Evolutionary conservation across 495 filamentous ascomycete species (phyloP).

Genomic region (Cryomyces antarcticus): DNA sequence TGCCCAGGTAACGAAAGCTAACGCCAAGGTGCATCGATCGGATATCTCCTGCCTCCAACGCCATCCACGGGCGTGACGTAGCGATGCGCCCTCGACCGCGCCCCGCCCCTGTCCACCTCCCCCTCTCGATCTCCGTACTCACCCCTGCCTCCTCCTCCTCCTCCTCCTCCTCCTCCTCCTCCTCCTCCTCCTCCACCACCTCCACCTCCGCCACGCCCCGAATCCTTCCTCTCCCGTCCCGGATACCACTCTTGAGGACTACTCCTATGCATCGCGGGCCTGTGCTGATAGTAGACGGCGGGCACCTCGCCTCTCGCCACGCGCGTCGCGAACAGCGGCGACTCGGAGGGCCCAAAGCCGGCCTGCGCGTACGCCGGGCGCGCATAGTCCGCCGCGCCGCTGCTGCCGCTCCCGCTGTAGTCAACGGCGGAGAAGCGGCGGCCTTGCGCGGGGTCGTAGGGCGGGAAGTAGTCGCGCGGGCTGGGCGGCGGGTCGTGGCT

Average conservation of each 20-base stretch:
- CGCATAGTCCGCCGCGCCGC: too few relatives aligned
- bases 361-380: neutral
- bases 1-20: too few relatives aligned
- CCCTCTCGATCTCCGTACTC: neutral
- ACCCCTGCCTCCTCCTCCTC: too few relatives aligned
- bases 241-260: neutral
- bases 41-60: slow-evolving; percentile 7
- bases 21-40: neutral
- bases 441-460: slow-evolving; percentile 1
- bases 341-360: slow-evolving; percentile 13
- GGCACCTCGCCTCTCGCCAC: slow-evolving; percentile 5
- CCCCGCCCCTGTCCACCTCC: slow-evolving; percentile 2
- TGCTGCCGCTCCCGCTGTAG: slow-evolving; percentile 2
- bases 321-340: slow-evolving; percentile 18
- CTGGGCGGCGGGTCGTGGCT: slow-evolving; percentile 17
- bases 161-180: neutral
- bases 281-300: neutral
- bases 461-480: slow-evolving; percentile 14
- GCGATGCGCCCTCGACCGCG: slow-evolving; percentile 7
- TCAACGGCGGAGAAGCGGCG: slow-evolving; percentile 1
- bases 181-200: neutral
- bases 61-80: slow-evolving; percentile 9
- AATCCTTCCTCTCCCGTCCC: neutral
- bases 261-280: neutral
- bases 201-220: neutral